Base-by-base conservation (phyloP, 805 yeast species). In the Metschnikowia colocasiae region DNA sequence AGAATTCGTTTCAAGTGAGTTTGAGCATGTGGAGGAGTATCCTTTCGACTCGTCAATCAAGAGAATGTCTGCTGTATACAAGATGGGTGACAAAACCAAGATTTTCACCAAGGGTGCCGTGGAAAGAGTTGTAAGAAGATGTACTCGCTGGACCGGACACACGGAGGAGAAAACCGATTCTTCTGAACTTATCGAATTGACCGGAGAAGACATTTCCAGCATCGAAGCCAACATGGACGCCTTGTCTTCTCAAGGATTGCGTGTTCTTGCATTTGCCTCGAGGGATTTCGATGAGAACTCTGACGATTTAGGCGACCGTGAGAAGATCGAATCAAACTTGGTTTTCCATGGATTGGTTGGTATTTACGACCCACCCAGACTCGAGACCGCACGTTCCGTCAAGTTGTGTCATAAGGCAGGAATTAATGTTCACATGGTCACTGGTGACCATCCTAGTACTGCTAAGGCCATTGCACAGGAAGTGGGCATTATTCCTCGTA, bases 401-500 rank as follows among this genome's bases (percentile, higher is more conserved):
- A 51, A 51, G 44, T 38, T 46, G 44, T 56, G 59, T 20, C 59
- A 55, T 48, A 49, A 46, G 35, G 59, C 59, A 10, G 59, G 59
- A 3, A 54, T 56, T 37, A 55, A 54, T 31, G 59, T 56, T 9
- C 59, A 53, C 38, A 56, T 56, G 59, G 54, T 56, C 27, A 56
- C 59, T 2, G 59, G 59, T 23, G 59, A 56, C 40, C 59, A 56
- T 39, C 59, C 59, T 1, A 48, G 56, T 18, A 56, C 58, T 4
- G 59, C 59, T 16, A 56, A 51, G 38, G 59, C 59, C 8, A 56
- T 56, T 46, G 59, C 59, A 9, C 58, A 56, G 32, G 58, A 56
- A 23, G 59, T 56, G n/a, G 59, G 59, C 10, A 56, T 56, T 26
- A 46, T 56, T 27, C 59, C 74, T 12, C 64, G 53, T 48, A 76